Percentiles rank a stretch among this genome's conserved stretches.
Conservation (phyloP, 768 basidiomycete genomes). For the Trametes sanguinea region DNA sequence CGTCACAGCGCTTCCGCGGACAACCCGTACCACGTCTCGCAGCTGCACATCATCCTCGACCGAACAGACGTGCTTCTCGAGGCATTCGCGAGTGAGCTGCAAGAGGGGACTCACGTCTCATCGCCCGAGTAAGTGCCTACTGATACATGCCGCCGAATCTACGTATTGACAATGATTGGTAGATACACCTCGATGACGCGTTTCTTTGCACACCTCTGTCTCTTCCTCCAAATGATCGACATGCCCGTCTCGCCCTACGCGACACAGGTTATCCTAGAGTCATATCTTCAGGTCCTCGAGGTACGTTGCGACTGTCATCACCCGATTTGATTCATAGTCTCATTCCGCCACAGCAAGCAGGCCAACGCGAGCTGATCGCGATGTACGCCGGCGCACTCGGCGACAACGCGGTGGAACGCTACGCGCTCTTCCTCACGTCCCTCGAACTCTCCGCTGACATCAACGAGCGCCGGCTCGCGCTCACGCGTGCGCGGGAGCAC, state of each 20-base stretch:
- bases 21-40: conserved; percentile 81
- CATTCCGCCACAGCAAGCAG: conserved; percentile 53
- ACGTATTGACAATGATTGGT: conserved; percentile 11
- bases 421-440: conserved; percentile 86
- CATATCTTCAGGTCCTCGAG: conserved; percentile 88
- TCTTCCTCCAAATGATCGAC: conserved; percentile 84
- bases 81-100: conserved; percentile 61
- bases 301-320: conserved; percentile 37
- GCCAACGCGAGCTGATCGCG: conserved; percentile 84
- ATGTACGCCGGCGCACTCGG: conserved; percentile 92
- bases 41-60: conserved; percentile 75
- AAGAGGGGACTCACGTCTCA: conserved; percentile 49
- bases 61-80: conserved; percentile 68
- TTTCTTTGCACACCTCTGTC: conserved; percentile 92
- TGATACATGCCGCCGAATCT: conserved; percentile 6
- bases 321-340: neutral
- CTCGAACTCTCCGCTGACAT: conserved; percentile 65
- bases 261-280: conserved; percentile 81
- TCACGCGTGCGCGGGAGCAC: conserved; percentile 78
- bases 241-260: conserved; percentile 70
- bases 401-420: conserved; percentile 88
- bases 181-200: conserved; percentile 76
- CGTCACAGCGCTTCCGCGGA: conserved; percentile 55
- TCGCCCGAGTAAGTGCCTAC: conserved; percentile 55
- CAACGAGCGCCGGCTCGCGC: conserved; percentile 64